phyloP scores from a whole-genome alignment of 2,329 filamentous ascomycete genomes.

The Fusarium veterinarium region DNA sequence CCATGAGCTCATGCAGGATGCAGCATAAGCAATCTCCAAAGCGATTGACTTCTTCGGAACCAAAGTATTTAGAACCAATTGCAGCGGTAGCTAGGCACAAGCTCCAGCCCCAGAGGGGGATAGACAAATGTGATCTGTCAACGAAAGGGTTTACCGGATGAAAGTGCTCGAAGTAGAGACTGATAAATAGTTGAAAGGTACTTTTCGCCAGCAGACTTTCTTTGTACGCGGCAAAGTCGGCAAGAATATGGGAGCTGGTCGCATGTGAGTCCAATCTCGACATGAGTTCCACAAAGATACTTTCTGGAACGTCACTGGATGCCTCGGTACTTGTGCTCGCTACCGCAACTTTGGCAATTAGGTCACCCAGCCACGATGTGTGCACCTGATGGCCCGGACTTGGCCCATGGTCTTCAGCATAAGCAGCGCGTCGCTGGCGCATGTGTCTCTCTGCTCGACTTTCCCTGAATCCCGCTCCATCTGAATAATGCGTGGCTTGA shows the following conservation, averaged over 20 bases:
- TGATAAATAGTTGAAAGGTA: not conserved
- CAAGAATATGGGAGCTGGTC: not conserved
- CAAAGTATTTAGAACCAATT: not conserved
- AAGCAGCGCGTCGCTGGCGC: not conserved
- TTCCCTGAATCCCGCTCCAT: not conserved
- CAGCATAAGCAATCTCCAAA: not conserved
- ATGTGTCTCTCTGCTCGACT: not conserved
- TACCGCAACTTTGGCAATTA: not conserved
- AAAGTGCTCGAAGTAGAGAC: not conserved
- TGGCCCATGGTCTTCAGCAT: not conserved
- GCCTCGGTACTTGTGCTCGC: rapidly evolving
- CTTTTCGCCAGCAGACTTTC: not conserved
- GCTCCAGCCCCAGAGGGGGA: not conserved
- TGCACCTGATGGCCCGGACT: not conserved
- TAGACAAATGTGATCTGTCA: not conserved
- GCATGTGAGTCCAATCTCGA: not conserved
- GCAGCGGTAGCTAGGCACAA: not conserved
- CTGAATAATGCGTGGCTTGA: not conserved
- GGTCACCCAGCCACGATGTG: not conserved
- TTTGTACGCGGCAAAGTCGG: not conserved
- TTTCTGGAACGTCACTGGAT: not conserved
- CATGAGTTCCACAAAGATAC: not conserved
- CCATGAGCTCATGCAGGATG: not conserved
- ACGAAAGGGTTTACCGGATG: not conserved
- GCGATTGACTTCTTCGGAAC: not conserved